phyloP scores from a whole-genome alignment of 805 yeast genomes.

The Candida rishiriensis region DNA sequence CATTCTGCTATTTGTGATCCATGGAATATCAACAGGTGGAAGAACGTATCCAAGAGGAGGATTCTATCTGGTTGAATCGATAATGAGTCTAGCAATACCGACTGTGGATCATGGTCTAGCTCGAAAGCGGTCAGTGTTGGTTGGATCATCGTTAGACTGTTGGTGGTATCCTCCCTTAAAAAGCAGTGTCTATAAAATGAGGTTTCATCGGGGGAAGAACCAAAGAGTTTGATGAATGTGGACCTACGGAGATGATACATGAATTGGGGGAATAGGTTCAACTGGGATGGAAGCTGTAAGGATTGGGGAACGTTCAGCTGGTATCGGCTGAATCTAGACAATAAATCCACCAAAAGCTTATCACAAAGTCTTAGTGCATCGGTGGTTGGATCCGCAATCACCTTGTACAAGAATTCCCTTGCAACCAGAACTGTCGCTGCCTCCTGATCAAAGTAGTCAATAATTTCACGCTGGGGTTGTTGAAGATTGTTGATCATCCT shows the following conservation, averaged over 20 bases:
- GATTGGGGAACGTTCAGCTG: constrained; percentile 42
- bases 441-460: constrained; percentile 60
- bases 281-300: constrained; percentile 44
- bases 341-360: constrained; percentile 40
- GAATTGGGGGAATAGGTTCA: constrained; percentile 61
- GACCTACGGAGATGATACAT: constrained; percentile 65
- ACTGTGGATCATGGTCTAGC: constrained; percentile 52
- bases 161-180: constrained; percentile 55
- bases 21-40: constrained; percentile 63
- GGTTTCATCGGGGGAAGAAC: constrained; percentile 71
- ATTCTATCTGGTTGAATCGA: constrained; percentile 57
- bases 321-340: constrained; percentile 45
- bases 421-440: constrained; percentile 62
- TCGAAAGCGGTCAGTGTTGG: constrained; percentile 61
- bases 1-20: constrained; percentile 65
- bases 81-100: constrained; percentile 59
- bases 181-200: constrained; percentile 59
- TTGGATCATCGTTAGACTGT: constrained; percentile 63
- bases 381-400: constrained; percentile 32
- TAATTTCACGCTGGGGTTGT: constrained; percentile 35
- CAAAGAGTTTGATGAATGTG: constrained; percentile 60
- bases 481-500: constrained; percentile 31
- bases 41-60: constrained; percentile 59
- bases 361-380: constrained; percentile 49
- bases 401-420: constrained; percentile 45